These are phyloP conservation scores for Myxozyma kluyveri DNA, from an alignment of 805 yeast species.

Conservation along the genomic window DNA sequence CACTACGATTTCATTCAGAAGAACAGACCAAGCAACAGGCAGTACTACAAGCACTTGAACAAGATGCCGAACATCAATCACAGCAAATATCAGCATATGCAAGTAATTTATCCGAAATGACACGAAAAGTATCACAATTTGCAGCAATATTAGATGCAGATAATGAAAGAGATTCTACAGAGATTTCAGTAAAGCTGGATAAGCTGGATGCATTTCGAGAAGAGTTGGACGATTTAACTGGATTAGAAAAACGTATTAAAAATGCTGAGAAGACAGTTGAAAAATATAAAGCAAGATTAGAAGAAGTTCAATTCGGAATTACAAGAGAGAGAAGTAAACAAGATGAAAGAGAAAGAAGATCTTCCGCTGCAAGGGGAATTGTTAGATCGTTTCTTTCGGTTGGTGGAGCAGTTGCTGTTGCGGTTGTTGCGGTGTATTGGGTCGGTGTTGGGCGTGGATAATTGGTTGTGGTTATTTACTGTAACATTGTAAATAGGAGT, in stretches of 20 bases:
- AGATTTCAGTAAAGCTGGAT: constrained; percentile 12
- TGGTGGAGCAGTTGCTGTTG: neutral
- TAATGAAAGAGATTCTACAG: constrained; percentile 4
- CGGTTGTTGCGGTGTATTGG: neutral
- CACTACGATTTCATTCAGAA: too few relatives aligned
- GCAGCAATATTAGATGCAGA: constrained; percentile 5
- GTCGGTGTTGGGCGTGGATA: neutral
- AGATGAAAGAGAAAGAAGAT: constrained; percentile 6
- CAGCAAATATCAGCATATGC: neutral
- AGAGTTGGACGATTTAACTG: constrained; percentile 10
- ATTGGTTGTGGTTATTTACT: neutral
- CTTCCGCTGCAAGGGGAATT: neutral
- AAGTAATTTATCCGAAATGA: constrained; percentile 1
- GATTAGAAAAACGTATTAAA: constrained; percentile 12
- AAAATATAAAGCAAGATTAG: constrained; percentile 7
- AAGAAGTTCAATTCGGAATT: neutral
- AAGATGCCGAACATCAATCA: neutral
- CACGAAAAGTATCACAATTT: constrained; percentile 3
- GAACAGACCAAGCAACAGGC: too few relatives aligned
- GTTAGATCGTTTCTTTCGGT: neutral
- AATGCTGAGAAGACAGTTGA: constrained; percentile 8
- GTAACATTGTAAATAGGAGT: too few relatives aligned
- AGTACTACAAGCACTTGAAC: constrained; percentile 2
- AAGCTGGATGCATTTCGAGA: constrained; percentile 11
- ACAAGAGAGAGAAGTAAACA: constrained; percentile 10